phyloP scores from a whole-genome alignment of 2,329 filamentous ascomycete species.

The Huntiella abstrusa region DNA sequence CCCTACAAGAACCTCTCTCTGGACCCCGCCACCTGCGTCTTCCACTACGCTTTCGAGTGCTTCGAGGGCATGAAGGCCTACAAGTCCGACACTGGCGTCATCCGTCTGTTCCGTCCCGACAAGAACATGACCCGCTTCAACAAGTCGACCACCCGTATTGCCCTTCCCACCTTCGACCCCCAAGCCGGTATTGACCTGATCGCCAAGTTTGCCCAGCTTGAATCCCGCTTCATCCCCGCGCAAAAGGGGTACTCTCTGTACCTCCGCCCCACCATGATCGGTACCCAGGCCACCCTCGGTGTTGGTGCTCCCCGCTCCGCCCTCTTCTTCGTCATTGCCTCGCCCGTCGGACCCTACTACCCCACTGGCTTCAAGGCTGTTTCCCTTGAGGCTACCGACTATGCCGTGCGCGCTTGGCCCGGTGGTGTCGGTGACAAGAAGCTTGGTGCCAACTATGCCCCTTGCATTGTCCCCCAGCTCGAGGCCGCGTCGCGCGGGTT shows the following conservation, averaged over 20 bases:
- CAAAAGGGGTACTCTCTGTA: conserved; percentile 85
- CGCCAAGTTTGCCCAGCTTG: conserved; percentile 57
- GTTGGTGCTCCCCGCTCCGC: conserved; percentile 84
- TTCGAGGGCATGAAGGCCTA: conserved; percentile 99
- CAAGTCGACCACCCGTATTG: conserved; percentile 77
- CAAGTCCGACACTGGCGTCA: conserved; percentile 59
- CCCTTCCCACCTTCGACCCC: conserved; percentile 68
- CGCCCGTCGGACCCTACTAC: conserved; percentile 93
- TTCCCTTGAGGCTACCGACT: conserved; percentile 86
- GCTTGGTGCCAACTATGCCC: conserved; percentile 97
- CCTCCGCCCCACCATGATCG: conserved; percentile 90
- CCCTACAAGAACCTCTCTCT: conserved; percentile 96
- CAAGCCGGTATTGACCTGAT: conserved; percentile 64
- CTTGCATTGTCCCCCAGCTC: conserved; percentile 90
- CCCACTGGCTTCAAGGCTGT: conserved; percentile 97
- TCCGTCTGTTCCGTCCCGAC: conserved; percentile 82
- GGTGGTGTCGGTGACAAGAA: conserved; percentile 97
- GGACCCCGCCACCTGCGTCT: conserved; percentile 88
- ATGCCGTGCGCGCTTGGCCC: conserved; percentile 92
- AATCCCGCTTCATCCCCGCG: conserved; percentile 77
- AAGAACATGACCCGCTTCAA: conserved; percentile 95
- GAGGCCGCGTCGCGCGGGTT: conserved; percentile 80
- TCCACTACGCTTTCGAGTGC: conserved; percentile 96
- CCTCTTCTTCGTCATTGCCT: conserved; percentile 85
- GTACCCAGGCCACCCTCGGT: conserved; percentile 84